Conservation (phyloP, 176 grass and related monocot species). For the Avena eriantha region DNA sequence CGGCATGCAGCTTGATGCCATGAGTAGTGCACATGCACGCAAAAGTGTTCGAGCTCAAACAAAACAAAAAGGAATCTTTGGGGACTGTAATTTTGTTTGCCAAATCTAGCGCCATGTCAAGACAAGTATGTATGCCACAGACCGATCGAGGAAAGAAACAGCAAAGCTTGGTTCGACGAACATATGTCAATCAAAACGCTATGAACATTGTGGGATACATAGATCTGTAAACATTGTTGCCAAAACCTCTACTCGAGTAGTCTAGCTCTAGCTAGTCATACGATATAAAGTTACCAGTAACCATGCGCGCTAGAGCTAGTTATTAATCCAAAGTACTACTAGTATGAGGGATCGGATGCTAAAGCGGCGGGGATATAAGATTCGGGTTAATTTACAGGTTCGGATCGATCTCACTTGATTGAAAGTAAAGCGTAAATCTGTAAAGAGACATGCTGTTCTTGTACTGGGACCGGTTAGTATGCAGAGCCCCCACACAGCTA, state of each 20-base stretch:
- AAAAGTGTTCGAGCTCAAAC: slow-evolving; percentile 39
- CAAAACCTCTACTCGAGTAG: neutral
- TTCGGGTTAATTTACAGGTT: slow-evolving; percentile 38
- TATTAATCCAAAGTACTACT: slow-evolving; percentile 46
- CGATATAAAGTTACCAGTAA: neutral
- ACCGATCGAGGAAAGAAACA: neutral
- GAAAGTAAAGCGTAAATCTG: slow-evolving; percentile 30
- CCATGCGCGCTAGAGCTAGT: neutral
- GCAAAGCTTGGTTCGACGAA: neutral
- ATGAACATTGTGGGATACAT: neutral
- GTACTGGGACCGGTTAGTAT: neutral
- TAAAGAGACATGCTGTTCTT: slow-evolving; percentile 34
- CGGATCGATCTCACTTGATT: slow-evolving; percentile 45
- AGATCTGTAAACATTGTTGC: neutral
- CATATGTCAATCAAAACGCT: neutral
- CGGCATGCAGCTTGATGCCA: slow-evolving; percentile 34
- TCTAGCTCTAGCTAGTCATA: neutral
- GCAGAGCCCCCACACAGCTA: slow-evolving; percentile 35
- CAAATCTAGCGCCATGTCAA: slow-evolving; percentile 8
- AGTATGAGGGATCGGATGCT: neutral
- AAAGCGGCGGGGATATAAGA: slow-evolving; percentile 20
- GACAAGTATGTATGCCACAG: neutral
- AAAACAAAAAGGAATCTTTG: slow-evolving; percentile 61
- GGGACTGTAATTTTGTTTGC: slow-evolving; percentile 21
- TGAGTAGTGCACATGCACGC: slow-evolving; percentile 11